Evolutionary conservation across 2,329 filamentous ascomycete species (phyloP).

Genomic region (Cordyceps javanica): DNA sequence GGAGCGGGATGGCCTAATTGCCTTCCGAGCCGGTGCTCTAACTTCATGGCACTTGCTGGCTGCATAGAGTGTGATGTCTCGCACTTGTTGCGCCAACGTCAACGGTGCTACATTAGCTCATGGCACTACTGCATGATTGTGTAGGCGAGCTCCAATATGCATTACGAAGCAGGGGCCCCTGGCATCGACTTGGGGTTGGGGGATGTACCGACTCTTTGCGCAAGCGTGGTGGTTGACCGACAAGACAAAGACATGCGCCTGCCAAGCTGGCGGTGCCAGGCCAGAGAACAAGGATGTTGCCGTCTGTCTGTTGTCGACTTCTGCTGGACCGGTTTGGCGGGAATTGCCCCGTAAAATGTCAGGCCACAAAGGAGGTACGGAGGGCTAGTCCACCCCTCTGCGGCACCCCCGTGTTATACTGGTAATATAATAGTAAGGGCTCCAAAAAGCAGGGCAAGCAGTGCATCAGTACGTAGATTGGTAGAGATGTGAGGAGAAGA

Average conservation of each 20-base stretch:
- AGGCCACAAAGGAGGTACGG: background rate
- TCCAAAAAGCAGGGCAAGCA: background rate
- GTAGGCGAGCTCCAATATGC: background rate
- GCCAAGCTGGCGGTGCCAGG: background rate
- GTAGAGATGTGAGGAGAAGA: background rate
- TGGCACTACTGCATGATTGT: conserved; percentile 3
- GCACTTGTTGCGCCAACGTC: background rate
- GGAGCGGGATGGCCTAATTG: background rate
- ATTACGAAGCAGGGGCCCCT: background rate
- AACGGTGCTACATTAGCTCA: conserved; percentile 12
- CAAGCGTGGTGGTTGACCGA: background rate
- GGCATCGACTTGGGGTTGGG: background rate
- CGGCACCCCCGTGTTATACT: background rate
- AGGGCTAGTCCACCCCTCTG: background rate
- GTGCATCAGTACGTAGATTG: too few species aligned
- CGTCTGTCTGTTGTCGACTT: background rate
- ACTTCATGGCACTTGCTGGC: background rate
- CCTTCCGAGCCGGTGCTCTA: background rate
- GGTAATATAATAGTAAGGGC: background rate
- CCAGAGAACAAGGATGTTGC: background rate
- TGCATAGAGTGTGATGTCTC: background rate
- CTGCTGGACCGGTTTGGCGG: background rate
- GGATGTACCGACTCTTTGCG: too few species aligned
- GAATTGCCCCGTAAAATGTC: conserved; percentile 6
- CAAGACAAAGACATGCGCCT: background rate